Evolutionary conservation across 2,329 filamentous ascomycete species (phyloP).

Genomic region (Colletotrichum sp.): DNA sequence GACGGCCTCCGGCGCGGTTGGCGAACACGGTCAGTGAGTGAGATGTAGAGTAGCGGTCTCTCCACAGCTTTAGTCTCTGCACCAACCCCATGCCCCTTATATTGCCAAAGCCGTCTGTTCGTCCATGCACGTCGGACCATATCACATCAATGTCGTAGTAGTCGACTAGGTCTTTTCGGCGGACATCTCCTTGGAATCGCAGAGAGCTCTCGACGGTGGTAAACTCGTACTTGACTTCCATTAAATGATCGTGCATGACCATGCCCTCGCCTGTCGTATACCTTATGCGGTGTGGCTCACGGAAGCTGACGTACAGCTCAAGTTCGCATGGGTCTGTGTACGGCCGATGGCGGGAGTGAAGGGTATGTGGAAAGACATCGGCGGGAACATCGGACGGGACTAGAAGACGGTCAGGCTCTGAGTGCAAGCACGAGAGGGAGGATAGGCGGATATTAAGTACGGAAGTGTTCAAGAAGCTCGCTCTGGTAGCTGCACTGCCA

Average conservation of each 20-base stretch:
- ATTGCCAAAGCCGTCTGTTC: constrained; percentile 55
- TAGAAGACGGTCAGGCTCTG: constrained; percentile 27
- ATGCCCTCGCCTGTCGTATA: constrained; percentile 52
- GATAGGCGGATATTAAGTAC: constrained; percentile 36
- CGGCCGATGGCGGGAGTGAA: constrained; percentile 55
- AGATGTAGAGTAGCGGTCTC: constrained; percentile 50
- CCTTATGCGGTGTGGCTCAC: constrained; percentile 51
- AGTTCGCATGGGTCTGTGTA: constrained; percentile 55
- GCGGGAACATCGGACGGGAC: constrained; percentile 50
- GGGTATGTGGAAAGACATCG: constrained; percentile 52
- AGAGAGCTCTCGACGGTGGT: constrained; percentile 52
- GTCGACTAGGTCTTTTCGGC: constrained; percentile 51
- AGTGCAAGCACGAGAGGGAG: background rate
- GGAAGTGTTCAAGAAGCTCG: constrained; percentile 56
- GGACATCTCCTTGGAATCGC: constrained; percentile 54
- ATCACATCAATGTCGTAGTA: constrained; percentile 59
- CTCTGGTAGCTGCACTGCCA: constrained; percentile 60
- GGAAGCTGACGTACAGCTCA: constrained; percentile 54
- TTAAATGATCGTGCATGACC: constrained; percentile 53
- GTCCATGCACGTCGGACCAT: constrained; percentile 55
- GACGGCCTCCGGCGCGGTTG: constrained; percentile 46
- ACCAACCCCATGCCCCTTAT: constrained; percentile 56
- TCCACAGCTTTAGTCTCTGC: constrained; percentile 58
- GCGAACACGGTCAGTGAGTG: constrained; percentile 55
- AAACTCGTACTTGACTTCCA: constrained; percentile 57